Percentiles rank a stretch among this genome's conserved stretches.
Evolutionary conservation across 1,284 basidiomycete species (phyloP).

Genomic region (Xanthoconium separans): DNA sequence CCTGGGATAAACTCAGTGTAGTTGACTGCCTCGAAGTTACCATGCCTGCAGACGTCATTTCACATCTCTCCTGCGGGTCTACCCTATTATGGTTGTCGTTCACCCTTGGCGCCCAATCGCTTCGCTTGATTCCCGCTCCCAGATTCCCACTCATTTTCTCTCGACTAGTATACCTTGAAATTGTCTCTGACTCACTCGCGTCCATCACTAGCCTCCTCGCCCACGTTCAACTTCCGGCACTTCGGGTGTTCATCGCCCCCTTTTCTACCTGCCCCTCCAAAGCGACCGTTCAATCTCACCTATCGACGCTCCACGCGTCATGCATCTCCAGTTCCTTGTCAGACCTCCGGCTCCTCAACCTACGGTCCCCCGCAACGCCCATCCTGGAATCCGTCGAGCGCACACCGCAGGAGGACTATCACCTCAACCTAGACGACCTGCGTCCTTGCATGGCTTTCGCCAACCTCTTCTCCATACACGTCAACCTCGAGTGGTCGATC

Average conservation of each 20-base stretch:
- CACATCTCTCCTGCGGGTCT: neutral
- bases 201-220: conserved; percentile 2
- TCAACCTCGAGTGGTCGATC: conserved; percentile 3
- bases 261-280: neutral
- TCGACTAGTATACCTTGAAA: conserved; percentile 1
- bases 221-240: neutral
- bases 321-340: neutral
- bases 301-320: neutral
- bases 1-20: conserved; percentile 1
- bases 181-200: neutral
- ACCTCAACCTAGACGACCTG: neutral
- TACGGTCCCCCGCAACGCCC: neutral
- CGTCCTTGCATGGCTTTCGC: neutral
- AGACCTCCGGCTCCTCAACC: conserved; percentile 1
- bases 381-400: neutral
- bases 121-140: neutral
- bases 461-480: neutral
- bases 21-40: conserved; percentile 1
- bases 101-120: neutral
- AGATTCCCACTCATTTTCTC: neutral
- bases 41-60: neutral
- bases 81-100: conserved; percentile 5
- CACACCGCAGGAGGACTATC: neutral
- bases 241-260: neutral
- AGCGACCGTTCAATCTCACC: neutral